Evolutionary conservation across 768 basidiomycete genomes (phyloP).

Genomic region (Leccinum disarticulatum): DNA sequence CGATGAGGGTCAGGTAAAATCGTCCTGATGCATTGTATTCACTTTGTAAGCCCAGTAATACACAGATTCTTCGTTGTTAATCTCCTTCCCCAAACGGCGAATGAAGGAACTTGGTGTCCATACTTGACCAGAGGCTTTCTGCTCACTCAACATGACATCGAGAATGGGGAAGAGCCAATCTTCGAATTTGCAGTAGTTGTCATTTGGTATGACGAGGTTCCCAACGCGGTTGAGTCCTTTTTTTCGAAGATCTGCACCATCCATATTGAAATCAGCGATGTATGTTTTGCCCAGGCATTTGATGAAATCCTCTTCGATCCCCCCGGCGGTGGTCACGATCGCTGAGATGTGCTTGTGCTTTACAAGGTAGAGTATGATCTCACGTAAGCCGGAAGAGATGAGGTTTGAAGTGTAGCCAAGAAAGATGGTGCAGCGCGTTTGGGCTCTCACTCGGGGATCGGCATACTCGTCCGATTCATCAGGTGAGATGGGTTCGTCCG

Average conservation of each 20-base stretch:
- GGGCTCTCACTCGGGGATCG: slow-evolving; percentile 58
- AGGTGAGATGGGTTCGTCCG: slow-evolving; percentile 72
- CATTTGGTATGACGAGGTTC: slow-evolving; percentile 94
- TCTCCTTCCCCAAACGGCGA: slow-evolving; percentile 91
- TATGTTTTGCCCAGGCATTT: slow-evolving; percentile 98
- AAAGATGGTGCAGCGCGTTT: slow-evolving; percentile 84
- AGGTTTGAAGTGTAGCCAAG: slow-evolving; percentile 98
- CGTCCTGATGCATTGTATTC: slow-evolving; percentile 35
- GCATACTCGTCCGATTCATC: slow-evolving; percentile 70
- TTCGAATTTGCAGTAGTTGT: slow-evolving; percentile 99
- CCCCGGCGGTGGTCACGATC: slow-evolving; percentile 96
- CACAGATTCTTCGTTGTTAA: slow-evolving; percentile 94
- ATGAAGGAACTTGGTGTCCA: slow-evolving; percentile 98
- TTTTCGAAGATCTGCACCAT: slow-evolving; percentile 83
- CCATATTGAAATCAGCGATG: slow-evolving; percentile 88
- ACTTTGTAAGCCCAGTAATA: slow-evolving; percentile 99
- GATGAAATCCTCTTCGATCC: slow-evolving; percentile 98
- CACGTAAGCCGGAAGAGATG: slow-evolving; percentile 95
- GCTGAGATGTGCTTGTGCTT: slow-evolving; percentile 89
- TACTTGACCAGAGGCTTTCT: slow-evolving; percentile 61
- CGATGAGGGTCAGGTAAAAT: slow-evolving; percentile 12
- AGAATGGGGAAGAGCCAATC: slow-evolving; percentile 98
- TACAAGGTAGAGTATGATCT: slow-evolving; percentile 88
- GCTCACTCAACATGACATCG: slow-evolving; percentile 86
- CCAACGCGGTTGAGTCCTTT: slow-evolving; percentile 97